A percentile compares a stretch with the other conserved stretches of the same genome.
Evolutionary conservation across 2,329 filamentous ascomycete genomes (phyloP).

Genomic region (Penicillium brevicompactum): DNA sequence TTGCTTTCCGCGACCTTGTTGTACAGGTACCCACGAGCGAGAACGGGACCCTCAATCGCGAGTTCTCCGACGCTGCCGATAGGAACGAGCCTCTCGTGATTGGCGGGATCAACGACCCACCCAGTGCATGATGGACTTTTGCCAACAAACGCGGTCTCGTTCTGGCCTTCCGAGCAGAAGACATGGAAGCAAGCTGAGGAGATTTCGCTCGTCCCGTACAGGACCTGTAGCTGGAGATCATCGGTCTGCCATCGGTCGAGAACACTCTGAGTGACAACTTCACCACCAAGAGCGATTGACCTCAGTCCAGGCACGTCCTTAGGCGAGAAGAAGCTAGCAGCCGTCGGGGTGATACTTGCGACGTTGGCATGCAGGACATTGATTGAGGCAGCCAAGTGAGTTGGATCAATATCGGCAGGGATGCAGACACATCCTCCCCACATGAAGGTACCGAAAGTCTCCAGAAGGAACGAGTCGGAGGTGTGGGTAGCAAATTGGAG

Average conservation of each 20-base stretch:
- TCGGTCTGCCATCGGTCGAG: conserved; percentile 18
- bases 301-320: conserved; percentile 32
- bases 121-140: conserved; percentile 25
- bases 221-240: conserved; percentile 20
- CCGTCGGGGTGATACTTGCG: conserved; percentile 39
- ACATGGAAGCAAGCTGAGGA: conserved; percentile 28
- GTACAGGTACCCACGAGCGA: conserved; percentile 60
- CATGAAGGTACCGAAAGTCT: conserved; percentile 39
- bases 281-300: conserved; percentile 26
- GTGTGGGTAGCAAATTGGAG: conserved; percentile 49
- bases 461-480: conserved; percentile 50
- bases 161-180: neutral
- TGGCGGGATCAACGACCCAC: conserved; percentile 38
- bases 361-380: conserved; percentile 35
- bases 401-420: conserved; percentile 48
- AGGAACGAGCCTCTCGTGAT: conserved; percentile 33
- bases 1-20: conserved; percentile 51
- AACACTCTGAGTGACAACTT: conserved; percentile 4
- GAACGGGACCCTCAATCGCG: conserved; percentile 45
- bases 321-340: conserved; percentile 24
- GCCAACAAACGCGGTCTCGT: conserved; percentile 22
- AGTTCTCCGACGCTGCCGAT: conserved; percentile 36
- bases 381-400: conserved; percentile 58
- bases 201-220: conserved; percentile 30
- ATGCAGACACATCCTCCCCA: conserved; percentile 52